phyloP scores from a whole-genome alignment of 2,329 filamentous ascomycete species.

The Talaromyces piceae region DNA sequence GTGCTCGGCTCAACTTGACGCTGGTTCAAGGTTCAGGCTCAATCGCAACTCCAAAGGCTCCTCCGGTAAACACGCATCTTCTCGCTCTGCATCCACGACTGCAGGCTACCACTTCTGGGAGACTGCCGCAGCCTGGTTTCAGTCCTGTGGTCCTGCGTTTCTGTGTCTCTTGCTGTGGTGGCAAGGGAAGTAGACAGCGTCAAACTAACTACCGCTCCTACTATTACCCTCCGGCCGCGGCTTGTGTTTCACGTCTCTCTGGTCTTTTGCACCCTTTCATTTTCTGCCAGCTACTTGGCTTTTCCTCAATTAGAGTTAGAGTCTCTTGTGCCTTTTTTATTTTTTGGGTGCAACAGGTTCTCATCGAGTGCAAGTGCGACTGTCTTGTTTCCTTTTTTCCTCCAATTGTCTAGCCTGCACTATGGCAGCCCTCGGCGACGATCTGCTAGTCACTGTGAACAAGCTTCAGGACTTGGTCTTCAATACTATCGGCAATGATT shows the following conservation, averaged over 20 bases:
- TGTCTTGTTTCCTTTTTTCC: background rate
- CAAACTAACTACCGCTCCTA: background rate
- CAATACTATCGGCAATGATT: conserved; percentile 99
- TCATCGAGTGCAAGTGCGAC: background rate
- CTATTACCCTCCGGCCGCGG: too few relatives aligned
- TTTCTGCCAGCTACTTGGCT: too few relatives aligned
- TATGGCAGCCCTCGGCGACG: conserved; percentile 96
- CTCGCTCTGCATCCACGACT: background rate
- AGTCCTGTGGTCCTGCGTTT: background rate
- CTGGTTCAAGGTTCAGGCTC: background rate
- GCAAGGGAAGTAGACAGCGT: background rate
- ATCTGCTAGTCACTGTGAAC: conserved; percentile 92
- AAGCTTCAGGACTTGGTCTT: conserved; percentile 98
- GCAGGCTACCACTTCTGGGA: background rate
- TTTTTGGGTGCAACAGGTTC: background rate
- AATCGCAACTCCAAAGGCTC: background rate
- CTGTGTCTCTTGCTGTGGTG: background rate
- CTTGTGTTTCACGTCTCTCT: background rate
- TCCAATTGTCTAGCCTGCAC: conserved; percentile 13
- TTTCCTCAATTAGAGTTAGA: background rate
- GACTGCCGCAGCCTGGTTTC: background rate
- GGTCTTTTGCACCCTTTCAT: background rate
- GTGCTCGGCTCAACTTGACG: background rate
- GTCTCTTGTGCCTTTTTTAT: background rate
- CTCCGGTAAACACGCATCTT: background rate